Base-by-base conservation (phyloP, 1,139 yeast species). In the Pichia sp. region DNA sequence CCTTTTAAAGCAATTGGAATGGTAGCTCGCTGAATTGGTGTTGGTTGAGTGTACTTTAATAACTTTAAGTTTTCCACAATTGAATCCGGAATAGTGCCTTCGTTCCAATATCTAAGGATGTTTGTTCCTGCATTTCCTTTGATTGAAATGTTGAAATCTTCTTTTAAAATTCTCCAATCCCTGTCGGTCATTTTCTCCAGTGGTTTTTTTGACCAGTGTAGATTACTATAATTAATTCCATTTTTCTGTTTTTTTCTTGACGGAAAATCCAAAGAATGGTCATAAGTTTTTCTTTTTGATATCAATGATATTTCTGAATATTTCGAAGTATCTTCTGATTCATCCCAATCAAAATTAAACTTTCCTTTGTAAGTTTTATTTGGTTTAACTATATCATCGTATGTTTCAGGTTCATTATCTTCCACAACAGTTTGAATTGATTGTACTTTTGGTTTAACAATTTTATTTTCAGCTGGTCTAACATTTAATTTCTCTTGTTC, bases 151-250 rank as follows among this genome's bases (percentile, higher is more conserved):
- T 72, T 74, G 57, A 67, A 85, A 52, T 89, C 96, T 55, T 87
- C 95, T 50, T 74, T 76, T 57, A 89, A 68, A 36, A 87, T 82
- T 46, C 96, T 70, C 97, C 97, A 91, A 59, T 91, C 98, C 46
- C 96, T 68, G 0, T 70, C 65, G 0, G 75, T 74, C 98, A 91
- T 88, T 35, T 75, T 70, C 0, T 62, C 62, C 2, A 80, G 59
- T 0, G 72, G 58, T 55, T 91, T 91, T 36, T 77, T 68, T 1
- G 76, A 63, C 97, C 97, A 91, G 50, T 80, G 91, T 11, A 43
- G 23, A 7, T 38, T 29, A 9, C 35, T 13, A 27, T 23, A 34
- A 6, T n/a, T 35, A n/a, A 20, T 13, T 6, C 11, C 23, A 2
- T 16, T 5, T 19, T 35, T 30, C 6, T 9, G n/a, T 37, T 23